Evolutionary conservation across 805 yeast species (phyloP), one percentile per base, ranked within the genome.

Genomic region (Cyberlindnera euphorbiiphila): DNA sequence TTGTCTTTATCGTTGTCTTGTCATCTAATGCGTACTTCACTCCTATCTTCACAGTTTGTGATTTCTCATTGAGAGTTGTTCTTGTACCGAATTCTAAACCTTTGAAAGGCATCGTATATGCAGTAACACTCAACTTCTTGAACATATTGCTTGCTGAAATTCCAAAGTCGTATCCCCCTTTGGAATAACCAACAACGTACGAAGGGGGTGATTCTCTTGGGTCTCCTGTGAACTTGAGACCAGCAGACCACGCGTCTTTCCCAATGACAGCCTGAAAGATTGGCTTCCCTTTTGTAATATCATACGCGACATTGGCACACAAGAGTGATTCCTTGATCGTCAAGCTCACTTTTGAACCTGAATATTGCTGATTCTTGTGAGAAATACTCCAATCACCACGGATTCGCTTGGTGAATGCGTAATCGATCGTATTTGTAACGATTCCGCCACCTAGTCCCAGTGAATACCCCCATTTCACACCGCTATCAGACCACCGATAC

Each of bases 341-440:
- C 12, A 36, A 3, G 15, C 32, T 18, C 19, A 34, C 25, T 18
- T 24, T 35, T 2, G 32, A 13, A 5, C 26, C 18, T 4, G 23
- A 15, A 4, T 32, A 11, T 9, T 6, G 34, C 9, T 35, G 31
- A 12, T 32, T 31, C 16, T 20, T 12, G 25, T 35, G 39, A 3
- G 25, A 16, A 4, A 36, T 6, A 4, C 24, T 16, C 4, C 24
- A 14, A 22, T 40, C 40, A 7, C 33, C 32, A n/a, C 37, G 31
- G 5, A 32, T 11, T 5, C 16, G 5, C 14, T 24, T 29, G 9
- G 25, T 6, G 18, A 35, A 21, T 2, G 25, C n/a, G 14, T 36
- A 40, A 12, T 40, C 37, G 13, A 40, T 25, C n/a, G 35, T 40
- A 11, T 40, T 27, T 8, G 17, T 25, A 4, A 40, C 35, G 1